phyloP scores from a whole-genome alignment of 1,284 basidiomycete species.

The Microbotryomycetes sp. region DNA sequence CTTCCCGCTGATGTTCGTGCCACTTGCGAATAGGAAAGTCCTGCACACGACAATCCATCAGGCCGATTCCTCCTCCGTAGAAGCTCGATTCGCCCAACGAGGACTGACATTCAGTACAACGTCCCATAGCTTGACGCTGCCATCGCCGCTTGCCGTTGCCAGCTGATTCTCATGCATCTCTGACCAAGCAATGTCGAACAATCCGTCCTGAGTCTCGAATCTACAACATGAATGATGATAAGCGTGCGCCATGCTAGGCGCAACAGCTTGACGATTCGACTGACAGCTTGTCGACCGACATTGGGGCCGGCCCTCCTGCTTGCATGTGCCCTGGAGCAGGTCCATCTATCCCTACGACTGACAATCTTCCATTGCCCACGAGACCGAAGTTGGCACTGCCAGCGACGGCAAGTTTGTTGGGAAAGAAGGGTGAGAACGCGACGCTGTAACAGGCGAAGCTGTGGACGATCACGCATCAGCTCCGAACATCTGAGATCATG shows the following conservation, averaged over 20 bases:
- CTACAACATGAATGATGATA: constrained; percentile 45
- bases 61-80: background rate
- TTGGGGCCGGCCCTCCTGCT: background rate
- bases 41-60: constrained; percentile 45
- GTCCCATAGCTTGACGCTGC: constrained; percentile 87
- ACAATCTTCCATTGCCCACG: constrained; percentile 84
- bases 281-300: constrained; percentile 25
- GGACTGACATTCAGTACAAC: constrained; percentile 68
- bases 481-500: background rate
- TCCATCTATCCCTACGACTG: constrained; percentile 46
- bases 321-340: background rate
- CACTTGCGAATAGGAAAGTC: constrained; percentile 82
- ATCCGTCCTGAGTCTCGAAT: constrained; percentile 87
- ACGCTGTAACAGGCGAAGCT: constrained; percentile 78
- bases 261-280: background rate
- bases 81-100: too few relatives aligned
- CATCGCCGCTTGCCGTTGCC: constrained; percentile 81
- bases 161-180: constrained; percentile 93
- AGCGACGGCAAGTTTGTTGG: constrained; percentile 70
- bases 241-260: too few relatives aligned
- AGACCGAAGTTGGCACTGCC: constrained; percentile 91
- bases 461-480: background rate
- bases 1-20: constrained; percentile 89
- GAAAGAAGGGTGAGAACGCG: constrained; percentile 89
- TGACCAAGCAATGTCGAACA: constrained; percentile 89